Conservation (phyloP, 225 moss, liverwort and hornwort genomes). For the Polytrichum commune region DNA sequence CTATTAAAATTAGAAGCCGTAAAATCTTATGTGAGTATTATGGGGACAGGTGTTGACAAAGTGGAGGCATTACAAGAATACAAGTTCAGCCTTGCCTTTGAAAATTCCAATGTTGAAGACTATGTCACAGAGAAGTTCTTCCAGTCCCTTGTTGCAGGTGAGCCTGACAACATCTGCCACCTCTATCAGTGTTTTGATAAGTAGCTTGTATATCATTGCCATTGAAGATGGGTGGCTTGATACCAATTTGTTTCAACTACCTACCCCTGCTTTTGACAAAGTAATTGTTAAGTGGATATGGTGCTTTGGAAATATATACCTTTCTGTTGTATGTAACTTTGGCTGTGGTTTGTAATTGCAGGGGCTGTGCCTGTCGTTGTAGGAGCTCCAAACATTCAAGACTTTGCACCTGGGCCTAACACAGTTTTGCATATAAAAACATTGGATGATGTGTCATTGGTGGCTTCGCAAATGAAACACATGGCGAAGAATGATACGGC, state of each 20-base stretch:
- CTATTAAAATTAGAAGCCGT: too few species aligned
- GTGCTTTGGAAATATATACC: too few species aligned
- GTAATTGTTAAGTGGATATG: too few species aligned
- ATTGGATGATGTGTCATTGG: constrained; percentile 38
- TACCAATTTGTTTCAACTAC: too few species aligned
- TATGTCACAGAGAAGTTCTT: constrained; percentile 98
- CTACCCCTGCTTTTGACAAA: too few species aligned
- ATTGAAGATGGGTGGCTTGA: too few species aligned
- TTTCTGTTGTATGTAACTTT: too few species aligned
- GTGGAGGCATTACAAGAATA: constrained; percentile 72
- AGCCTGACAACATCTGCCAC: background rate
- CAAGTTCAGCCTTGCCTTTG: constrained; percentile 95
- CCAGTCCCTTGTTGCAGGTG: constrained; percentile 85
- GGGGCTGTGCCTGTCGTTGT: constrained; percentile 88
- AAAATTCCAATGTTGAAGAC: constrained; percentile 95
- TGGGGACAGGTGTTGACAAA: constrained; percentile 54
- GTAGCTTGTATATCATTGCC: too few species aligned
- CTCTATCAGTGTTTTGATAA: too few species aligned
- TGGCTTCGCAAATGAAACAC: constrained; percentile 71
- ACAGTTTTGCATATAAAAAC: constrained; percentile 66
- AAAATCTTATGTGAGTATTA: background rate
- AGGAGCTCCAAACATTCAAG: constrained; percentile 84
- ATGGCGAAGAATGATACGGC: constrained; percentile 69
- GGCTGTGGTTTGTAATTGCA: constrained; percentile 11
- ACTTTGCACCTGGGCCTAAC: constrained; percentile 78